These are phyloP conservation scores for Metahyphopichia silvanorum DNA, from an alignment of 805 yeast genomes.

Conservation along the genomic window DNA sequence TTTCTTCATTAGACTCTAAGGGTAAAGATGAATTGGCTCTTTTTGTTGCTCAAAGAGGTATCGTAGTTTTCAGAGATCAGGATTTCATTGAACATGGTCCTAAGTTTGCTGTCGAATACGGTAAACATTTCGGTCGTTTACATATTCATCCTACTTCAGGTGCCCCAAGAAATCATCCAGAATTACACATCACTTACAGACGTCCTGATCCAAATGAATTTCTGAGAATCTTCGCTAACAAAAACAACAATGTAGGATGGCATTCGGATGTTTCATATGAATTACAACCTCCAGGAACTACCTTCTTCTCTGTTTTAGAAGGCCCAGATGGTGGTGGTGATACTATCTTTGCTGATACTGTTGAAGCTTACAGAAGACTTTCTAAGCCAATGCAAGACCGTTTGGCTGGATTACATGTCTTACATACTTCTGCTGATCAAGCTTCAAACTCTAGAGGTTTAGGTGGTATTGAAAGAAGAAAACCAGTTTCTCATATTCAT, in stretches of 20 bases:
- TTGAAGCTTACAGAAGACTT: constrained; percentile 24
- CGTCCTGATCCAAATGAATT: constrained; percentile 21
- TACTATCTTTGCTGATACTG: constrained; percentile 27
- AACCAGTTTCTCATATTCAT: constrained; percentile 23
- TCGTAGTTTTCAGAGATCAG: constrained; percentile 23
- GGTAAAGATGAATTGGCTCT: constrained; percentile 24
- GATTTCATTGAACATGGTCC: constrained; percentile 32
- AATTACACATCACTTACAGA: constrained; percentile 26
- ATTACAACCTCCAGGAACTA: constrained; percentile 26
- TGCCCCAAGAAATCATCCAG: constrained; percentile 14
- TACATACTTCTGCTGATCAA: constrained; percentile 24
- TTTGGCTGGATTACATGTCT: constrained; percentile 21
- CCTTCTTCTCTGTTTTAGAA: constrained; percentile 24
- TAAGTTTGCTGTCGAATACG: constrained; percentile 25
- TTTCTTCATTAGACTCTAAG: constrained; percentile 12
- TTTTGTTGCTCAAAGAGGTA: constrained; percentile 22
- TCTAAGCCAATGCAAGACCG: constrained; percentile 25
- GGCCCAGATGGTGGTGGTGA: constrained; percentile 30
- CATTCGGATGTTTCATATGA: constrained; percentile 28
- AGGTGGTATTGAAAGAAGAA: constrained; percentile 25
- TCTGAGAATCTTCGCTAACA: constrained; percentile 15
- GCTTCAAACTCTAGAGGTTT: constrained; percentile 18
- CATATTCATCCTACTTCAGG: constrained; percentile 7
- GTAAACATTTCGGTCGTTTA: constrained; percentile 4
- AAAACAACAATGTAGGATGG: constrained; percentile 23